Percentiles rank a stretch among this genome's conserved stretches.
phyloP scores from a whole-genome alignment of 257 asterid species.

The Henckelia pumila region DNA sequence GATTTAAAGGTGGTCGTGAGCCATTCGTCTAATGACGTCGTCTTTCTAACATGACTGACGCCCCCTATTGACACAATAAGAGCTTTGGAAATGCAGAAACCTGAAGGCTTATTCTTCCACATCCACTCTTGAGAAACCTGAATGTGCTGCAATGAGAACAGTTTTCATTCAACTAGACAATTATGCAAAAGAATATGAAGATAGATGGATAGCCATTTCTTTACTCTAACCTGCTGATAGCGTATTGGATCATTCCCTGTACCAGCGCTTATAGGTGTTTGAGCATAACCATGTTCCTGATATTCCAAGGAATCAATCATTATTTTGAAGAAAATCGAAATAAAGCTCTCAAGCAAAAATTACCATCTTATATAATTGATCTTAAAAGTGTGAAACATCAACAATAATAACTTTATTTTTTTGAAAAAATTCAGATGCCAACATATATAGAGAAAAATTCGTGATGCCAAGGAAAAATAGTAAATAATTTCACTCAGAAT shows the following conservation, averaged over 20 bases:
- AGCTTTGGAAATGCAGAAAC: constrained; percentile 16
- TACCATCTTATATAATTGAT: constrained; percentile 5
- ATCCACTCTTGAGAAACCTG: constrained; percentile 70
- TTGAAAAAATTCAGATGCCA: not conserved
- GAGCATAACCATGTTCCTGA: constrained; percentile 59
- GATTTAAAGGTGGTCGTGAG: not conserved
- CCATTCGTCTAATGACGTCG: not conserved
- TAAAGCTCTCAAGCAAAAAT: constrained; percentile 1
- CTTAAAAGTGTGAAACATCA: not conserved
- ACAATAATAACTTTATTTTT: not conserved
- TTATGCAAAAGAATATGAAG: constrained; percentile 1
- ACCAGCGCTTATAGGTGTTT: constrained; percentile 40
- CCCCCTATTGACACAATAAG: not conserved
- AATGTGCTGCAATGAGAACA: constrained; percentile 29
- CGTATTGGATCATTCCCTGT: constrained; percentile 44
- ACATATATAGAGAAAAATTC: not conserved
- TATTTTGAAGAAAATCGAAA: not conserved
- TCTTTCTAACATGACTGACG: not conserved
- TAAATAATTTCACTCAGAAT: not conserved
- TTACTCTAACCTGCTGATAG: constrained; percentile 58
- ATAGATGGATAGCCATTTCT: constrained; percentile 5
- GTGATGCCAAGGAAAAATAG: not conserved
- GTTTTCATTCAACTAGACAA: not conserved
- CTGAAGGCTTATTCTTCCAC: constrained; percentile 50
- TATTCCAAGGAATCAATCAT: constrained; percentile 7